These are phyloP conservation scores for Dioscorea cayenensis DNA, from an alignment of 116 monocot species.

Conservation along the genomic window DNA sequence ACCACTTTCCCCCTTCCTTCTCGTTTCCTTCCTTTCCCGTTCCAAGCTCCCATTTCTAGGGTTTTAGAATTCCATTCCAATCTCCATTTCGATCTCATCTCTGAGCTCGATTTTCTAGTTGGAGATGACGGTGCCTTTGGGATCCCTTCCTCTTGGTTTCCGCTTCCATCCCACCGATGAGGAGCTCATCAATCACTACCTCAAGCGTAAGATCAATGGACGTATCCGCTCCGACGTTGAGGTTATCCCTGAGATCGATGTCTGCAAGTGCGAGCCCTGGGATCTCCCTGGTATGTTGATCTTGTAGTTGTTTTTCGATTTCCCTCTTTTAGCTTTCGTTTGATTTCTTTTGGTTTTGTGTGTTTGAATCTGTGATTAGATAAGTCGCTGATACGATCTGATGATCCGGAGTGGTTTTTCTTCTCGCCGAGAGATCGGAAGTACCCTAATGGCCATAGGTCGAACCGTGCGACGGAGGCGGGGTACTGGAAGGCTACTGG, in stretches of 20 bases:
- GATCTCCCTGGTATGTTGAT: slow-evolving; percentile 60
- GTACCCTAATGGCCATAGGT: slow-evolving; percentile 74
- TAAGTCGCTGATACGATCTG: slow-evolving; percentile 50
- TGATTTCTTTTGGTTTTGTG: not conserved
- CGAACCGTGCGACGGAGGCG: slow-evolving; percentile 63
- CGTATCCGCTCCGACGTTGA: slow-evolving; percentile 12
- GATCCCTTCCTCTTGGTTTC: slow-evolving; percentile 16
- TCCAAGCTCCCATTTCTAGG: too few species aligned
- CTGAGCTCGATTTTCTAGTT: not conserved
- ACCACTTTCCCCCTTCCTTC: too few species aligned
- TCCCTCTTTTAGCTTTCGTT: not conserved
- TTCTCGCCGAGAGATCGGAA: slow-evolving; percentile 83
- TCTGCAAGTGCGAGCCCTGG: slow-evolving; percentile 93
- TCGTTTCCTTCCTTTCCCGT: too few species aligned
- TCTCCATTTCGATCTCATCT: too few species aligned
- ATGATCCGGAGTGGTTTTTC: slow-evolving; percentile 87
- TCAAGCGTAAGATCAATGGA: slow-evolving; percentile 19
- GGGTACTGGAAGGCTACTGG: slow-evolving; percentile 90
- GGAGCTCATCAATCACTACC: slow-evolving; percentile 28
- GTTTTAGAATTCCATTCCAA: too few species aligned
- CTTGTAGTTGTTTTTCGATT: not conserved
- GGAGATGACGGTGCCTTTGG: slow-evolving; percentile 1
- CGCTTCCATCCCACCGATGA: slow-evolving; percentile 22
- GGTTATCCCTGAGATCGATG: slow-evolving; percentile 76
- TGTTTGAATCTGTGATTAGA: slow-evolving; percentile 12